Percentiles rank a stretch among this genome's conserved stretches.
These are phyloP conservation scores for Silybum marianum DNA, from an alignment of 129 eudicot species.

Conservation along the genomic window DNA sequence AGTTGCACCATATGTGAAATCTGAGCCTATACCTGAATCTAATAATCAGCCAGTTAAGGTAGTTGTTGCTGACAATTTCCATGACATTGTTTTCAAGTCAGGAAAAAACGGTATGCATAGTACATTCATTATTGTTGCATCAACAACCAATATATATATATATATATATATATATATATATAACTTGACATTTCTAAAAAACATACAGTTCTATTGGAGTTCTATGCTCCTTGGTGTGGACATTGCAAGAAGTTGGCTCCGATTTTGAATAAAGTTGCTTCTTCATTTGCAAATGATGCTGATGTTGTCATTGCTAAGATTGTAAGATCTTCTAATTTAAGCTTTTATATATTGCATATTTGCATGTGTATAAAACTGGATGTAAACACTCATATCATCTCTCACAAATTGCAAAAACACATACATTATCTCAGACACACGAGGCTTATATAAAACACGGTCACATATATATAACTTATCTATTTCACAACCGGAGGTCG, in stretches of 20 bases:
- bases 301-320: constrained; percentile 84
- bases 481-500: no score
- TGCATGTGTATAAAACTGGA: no score
- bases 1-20: constrained; percentile 66
- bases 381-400: background rate
- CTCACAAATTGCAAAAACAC: background rate
- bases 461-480: background rate
- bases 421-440: no score
- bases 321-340: constrained; percentile 47
- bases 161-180: no score
- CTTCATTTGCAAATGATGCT: constrained; percentile 54
- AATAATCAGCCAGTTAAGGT: constrained; percentile 83
- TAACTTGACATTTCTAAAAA: background rate
- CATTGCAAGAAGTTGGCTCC: constrained; percentile 96
- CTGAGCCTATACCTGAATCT: constrained; percentile 78
- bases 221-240: constrained; percentile 97
- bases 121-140: background rate
- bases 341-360: background rate
- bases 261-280: constrained; percentile 85
- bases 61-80: constrained; percentile 73
- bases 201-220: constrained; percentile 71
- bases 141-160: no score
- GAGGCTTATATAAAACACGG: background rate
- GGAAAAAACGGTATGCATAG: constrained; percentile 70
- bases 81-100: constrained; percentile 73